Evolutionary conservation across 257 asterid species (phyloP), one percentile per base, ranked within the genome.

Genomic region (Solanum sejunctum): DNA sequence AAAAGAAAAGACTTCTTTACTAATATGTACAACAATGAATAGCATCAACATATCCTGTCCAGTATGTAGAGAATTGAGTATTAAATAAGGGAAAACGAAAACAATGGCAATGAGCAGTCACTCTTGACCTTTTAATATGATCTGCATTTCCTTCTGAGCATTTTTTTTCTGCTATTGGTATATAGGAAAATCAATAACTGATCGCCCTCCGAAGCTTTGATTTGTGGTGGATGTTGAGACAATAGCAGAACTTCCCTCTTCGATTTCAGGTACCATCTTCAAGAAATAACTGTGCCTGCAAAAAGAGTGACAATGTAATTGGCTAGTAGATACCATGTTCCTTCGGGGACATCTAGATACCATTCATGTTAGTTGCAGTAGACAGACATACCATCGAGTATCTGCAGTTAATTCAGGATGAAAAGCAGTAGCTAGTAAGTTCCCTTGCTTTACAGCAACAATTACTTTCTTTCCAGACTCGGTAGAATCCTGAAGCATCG

Each of bases 391-490:
- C 99, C 99, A 96, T 87, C 99, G 91, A 55, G 92, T 89, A 83
- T 97, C 99, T 36, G 98, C 96, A 80, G 99, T 97, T 88, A 97
- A 85, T 90, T 97, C 99, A 6, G 99, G 99, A 88, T 97, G 99
- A 84, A 97, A 97, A 64, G 99, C 99, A 83, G 99, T 97, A 85
- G 99, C 99, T 71, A 97, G 91, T 90, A 97, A 85, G 88, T 95
- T 94, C 55, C 98, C 99, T 89, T 97, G 99, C 90, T 92, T 95
- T 87, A 97, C 98, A 18, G 99, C 99, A 83, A 97, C 97, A 23
- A 97, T 90, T 49, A 93, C 97, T 87, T 90, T 92, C 86, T 88
- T 89, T 41, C 39, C 92, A 5, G 93, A 69, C 61, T 32, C 90
- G 12, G 84, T 84, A 70, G 87, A 85, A 73, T 83, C 97, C 98